These are phyloP conservation scores for Talaromyces piceae DNA, from an alignment of 2,329 filamentous ascomycete species.

Conservation along the genomic window DNA sequence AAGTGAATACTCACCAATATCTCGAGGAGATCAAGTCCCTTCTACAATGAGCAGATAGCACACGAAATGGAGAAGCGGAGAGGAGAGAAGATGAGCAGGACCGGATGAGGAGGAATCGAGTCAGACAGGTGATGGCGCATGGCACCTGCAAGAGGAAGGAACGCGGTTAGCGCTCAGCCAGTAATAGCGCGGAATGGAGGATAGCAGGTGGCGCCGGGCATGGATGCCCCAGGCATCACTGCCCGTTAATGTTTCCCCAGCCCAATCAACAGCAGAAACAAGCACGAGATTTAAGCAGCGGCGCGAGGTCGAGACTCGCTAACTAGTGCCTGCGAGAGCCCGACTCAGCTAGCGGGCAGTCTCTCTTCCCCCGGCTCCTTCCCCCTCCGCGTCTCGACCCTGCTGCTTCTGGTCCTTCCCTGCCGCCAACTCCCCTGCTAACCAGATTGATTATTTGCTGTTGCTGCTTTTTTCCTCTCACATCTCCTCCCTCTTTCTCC, in stretches of 20 bases:
- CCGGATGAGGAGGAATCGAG: too few relatives aligned
- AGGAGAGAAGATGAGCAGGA: too few relatives aligned
- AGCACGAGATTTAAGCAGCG: neutral
- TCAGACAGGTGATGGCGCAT: too few relatives aligned
- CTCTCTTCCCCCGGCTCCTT: neutral
- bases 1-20: too few relatives aligned
- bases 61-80: too few relatives aligned
- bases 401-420: constrained; percentile 11
- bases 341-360: neutral
- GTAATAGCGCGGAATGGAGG: too few relatives aligned
- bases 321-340: neutral
- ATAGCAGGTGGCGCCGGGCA: too few relatives aligned
- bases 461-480: constrained; percentile 3
- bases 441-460: too few relatives aligned
- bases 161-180: neutral
- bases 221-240: too few relatives aligned
- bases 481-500: constrained; percentile 14
- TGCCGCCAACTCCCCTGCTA: neutral
- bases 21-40: too few relatives aligned
- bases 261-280: neutral
- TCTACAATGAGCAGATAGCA: neutral
- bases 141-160: neutral
- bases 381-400: constrained; percentile 13
- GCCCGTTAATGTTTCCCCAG: neutral
- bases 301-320: neutral